Evolutionary conservation across 345 rosid species (phyloP), one percentile per base, ranked within the genome.

Genomic region (Eutrema japonicum): DNA sequence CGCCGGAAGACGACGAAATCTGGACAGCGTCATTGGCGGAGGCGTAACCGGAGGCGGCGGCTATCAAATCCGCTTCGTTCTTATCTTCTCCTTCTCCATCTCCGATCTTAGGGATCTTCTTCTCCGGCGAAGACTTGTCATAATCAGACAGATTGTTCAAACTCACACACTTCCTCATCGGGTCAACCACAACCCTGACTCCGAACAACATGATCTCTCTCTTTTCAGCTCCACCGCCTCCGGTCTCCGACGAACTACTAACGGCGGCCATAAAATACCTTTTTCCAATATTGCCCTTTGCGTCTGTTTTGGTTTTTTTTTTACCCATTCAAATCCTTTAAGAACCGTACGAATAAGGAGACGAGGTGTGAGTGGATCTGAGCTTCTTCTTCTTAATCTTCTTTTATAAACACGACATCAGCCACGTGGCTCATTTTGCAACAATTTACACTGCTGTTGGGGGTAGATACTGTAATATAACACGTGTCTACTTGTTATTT

Each of bases 121-220:
- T 78, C 37, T 69, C 75, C 14, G 71, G 59, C 54, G 87, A 81
- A 68, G 74, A 61, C 26, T 83, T 91, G 66, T 84, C 86, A 32
- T 94, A 94, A 79, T 94, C 93, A 51, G 96, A 88, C 16, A 94
- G 82, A 76, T 94, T 85, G 82, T 89, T 94, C 84, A 94, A 81
- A 72, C 97, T 91, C 12, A 94, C 97, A 64, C 92, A 82, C 81
- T 91, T 94, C 78, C 98, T 94, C 85, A 94, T 85, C 33, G 95
- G 84, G 81, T 94, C 98, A 67, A 94, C 96, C 49, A 94, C 87
- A 43, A 94, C 87, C 65, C 96, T 83, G 1, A 94, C 96, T 2
- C 97, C 98, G 49, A 94, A 94, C 75, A 94, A 80, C 92, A 91
- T 88, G 77, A 94, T 76, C 90, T 89, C 98, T 37, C 85, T 71